Conservation (phyloP, 495 filamentous ascomycete species). For the Neurospora sp. region DNA sequence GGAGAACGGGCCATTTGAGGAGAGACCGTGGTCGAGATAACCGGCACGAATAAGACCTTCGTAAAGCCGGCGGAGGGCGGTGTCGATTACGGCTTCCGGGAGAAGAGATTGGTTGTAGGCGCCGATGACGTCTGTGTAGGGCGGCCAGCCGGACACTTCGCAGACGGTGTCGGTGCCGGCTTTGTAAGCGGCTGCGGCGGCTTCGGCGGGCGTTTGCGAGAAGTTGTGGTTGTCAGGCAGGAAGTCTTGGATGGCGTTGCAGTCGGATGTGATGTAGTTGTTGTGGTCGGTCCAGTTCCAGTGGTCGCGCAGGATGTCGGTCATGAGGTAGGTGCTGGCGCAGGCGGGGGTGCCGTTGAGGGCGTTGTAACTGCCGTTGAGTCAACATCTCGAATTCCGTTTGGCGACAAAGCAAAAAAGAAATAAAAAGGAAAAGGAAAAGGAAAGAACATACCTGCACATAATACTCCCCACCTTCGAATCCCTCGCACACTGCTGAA, state of each 20-base stretch:
- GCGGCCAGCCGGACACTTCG: conserved; percentile 15
- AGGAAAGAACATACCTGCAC: conserved; percentile 21
- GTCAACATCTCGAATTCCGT: too few relatives aligned
- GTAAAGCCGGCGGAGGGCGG: conserved; percentile 26
- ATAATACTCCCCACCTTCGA: conserved; percentile 37
- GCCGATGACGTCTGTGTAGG: conserved; percentile 17
- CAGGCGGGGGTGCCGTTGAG: conserved; percentile 38
- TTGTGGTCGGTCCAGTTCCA: conserved; percentile 36
- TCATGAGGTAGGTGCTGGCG: conserved; percentile 30
- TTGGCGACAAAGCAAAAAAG: too few relatives aligned
- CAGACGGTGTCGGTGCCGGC: conserved; percentile 32
- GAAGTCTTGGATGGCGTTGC: conserved; percentile 22
- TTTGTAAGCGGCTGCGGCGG: conserved; percentile 24
- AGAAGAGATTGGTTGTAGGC: conserved; percentile 26
- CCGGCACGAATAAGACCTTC: conserved; percentile 26
- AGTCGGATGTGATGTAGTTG: conserved; percentile 36
- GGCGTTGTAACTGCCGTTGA: conserved; percentile 24
- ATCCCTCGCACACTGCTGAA: conserved; percentile 36
- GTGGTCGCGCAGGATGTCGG: conserved; percentile 33
- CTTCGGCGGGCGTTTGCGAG: conserved; percentile 19
- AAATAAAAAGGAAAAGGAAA: too few relatives aligned
- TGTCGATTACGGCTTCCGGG: conserved; percentile 25
- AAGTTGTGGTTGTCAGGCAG: conserved; percentile 26
- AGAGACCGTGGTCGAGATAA: conserved; percentile 20
- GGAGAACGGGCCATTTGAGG: conserved; percentile 2